Evolutionary conservation across 2,329 filamentous ascomycete species (phyloP).

Genomic region (Sphaerostilbella broomeana): DNA sequence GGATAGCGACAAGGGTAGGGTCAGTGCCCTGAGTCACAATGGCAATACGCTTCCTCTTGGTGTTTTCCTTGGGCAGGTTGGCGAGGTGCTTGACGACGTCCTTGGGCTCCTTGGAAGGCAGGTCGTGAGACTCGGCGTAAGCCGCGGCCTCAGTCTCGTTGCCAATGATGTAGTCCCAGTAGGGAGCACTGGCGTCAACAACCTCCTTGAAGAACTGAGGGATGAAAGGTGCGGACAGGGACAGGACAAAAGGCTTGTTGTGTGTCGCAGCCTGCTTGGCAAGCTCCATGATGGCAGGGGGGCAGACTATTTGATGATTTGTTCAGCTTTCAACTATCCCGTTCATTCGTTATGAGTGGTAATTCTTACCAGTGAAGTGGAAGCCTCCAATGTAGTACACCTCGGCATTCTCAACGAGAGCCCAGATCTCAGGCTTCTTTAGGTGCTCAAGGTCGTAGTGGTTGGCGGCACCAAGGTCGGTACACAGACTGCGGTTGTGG

Average conservation of each 20-base stretch:
- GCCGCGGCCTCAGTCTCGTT: constrained; percentile 93
- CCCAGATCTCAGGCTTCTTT: constrained; percentile 87
- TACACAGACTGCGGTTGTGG: constrained; percentile 90
- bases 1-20: constrained; percentile 77
- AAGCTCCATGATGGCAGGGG: constrained; percentile 80
- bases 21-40: constrained; percentile 94
- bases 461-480: constrained; percentile 92
- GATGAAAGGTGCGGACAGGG: constrained; percentile 93
- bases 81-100: constrained; percentile 83
- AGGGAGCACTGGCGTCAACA: constrained; percentile 76
- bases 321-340: too few relatives aligned
- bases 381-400: constrained; percentile 93
- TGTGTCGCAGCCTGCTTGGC: constrained; percentile 81
- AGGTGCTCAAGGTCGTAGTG: constrained; percentile 93
- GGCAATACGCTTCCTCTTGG: constrained; percentile 71
- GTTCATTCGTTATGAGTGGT: neutral
- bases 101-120: constrained; percentile 69
- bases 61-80: constrained; percentile 87
- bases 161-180: constrained; percentile 94
- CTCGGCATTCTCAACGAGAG: constrained; percentile 79
- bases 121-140: constrained; percentile 75
- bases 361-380: constrained; percentile 67
- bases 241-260: constrained; percentile 89
- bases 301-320: too few relatives aligned
- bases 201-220: constrained; percentile 96